These are phyloP conservation scores for Sclerotinia sclerotiorum DNA, from an alignment of 2,329 filamentous ascomycete species.

Conservation along the genomic window DNA sequence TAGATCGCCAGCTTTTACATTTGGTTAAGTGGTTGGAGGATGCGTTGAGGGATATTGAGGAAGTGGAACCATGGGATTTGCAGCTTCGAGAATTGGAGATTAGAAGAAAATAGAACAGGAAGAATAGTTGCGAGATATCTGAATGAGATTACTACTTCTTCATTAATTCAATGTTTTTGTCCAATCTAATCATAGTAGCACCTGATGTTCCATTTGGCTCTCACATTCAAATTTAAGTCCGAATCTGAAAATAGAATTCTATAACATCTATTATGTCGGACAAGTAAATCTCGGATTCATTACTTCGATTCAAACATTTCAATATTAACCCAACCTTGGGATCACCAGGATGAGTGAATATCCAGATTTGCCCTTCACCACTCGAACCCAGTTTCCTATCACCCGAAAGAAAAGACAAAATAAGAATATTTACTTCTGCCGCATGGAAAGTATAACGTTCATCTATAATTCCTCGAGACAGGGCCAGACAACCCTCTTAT, in stretches of 20 bases:
- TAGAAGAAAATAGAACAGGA: background rate
- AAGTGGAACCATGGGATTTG: background rate
- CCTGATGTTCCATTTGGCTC: background rate
- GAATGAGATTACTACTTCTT: background rate
- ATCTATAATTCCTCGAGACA: no score
- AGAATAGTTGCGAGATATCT: no score
- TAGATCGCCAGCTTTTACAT: conserved; percentile 45
- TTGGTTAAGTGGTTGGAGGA: conserved; percentile 39
- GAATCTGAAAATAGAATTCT: background rate
- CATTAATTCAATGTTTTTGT: background rate
- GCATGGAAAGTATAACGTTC: no score
- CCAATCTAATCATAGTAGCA: background rate
- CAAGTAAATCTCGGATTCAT: background rate
- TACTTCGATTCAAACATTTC: background rate
- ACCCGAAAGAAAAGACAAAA: no score
- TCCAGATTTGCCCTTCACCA: background rate
- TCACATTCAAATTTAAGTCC: background rate
- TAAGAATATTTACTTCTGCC: no score
- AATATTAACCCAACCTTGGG: no score
- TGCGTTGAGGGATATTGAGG: conserved; percentile 27
- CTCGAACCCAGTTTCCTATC: no score
- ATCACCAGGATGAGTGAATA: background rate
- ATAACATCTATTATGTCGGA: background rate
- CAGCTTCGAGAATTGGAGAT: background rate
- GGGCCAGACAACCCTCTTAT: no score